These are phyloP conservation scores for Epithele typhae DNA, from an alignment of 768 basidiomycete genomes.

Conservation along the genomic window DNA sequence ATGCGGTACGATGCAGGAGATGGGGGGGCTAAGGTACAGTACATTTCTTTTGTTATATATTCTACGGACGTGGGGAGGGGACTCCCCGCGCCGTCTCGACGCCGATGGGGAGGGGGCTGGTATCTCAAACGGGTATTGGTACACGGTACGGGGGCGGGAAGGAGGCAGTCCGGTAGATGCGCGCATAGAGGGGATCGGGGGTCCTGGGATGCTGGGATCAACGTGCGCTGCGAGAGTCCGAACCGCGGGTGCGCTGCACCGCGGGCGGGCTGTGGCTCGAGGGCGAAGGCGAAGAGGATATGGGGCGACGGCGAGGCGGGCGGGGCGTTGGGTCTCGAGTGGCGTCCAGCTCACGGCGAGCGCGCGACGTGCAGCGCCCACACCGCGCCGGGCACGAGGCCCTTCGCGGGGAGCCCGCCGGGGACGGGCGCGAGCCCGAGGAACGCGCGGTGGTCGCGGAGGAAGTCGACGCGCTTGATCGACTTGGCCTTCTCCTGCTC, in stretches of 20 bases:
- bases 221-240: constrained; percentile 10
- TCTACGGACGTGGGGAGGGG: too few species aligned
- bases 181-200: too few species aligned
- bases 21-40: too few species aligned
- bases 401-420: constrained; percentile 13
- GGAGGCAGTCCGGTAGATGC: constrained; percentile 4
- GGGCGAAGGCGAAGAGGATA: neutral
- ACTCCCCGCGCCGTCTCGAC: too few species aligned
- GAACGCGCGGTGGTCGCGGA: constrained; percentile 28
- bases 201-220: too few species aligned
- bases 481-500: constrained; percentile 42
- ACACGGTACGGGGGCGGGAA: constrained; percentile 7
- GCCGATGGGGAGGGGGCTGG: neutral
- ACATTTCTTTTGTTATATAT: too few species aligned
- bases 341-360: too few species aligned
- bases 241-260: too few species aligned
- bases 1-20: too few species aligned
- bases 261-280: too few species aligned
- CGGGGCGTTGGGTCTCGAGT: too few species aligned
- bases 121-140: constrained; percentile 12
- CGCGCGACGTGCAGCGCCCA: constrained; percentile 16
- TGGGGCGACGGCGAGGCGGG: constrained; percentile 1
- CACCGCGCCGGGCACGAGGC: constrained; percentile 13
- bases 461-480: constrained; percentile 52
- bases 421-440: constrained; percentile 17